Percentiles rank a stretch among this genome's conserved stretches.
Conservation (phyloP, 305 asterid species). For the Solanum hybrid region DNA sequence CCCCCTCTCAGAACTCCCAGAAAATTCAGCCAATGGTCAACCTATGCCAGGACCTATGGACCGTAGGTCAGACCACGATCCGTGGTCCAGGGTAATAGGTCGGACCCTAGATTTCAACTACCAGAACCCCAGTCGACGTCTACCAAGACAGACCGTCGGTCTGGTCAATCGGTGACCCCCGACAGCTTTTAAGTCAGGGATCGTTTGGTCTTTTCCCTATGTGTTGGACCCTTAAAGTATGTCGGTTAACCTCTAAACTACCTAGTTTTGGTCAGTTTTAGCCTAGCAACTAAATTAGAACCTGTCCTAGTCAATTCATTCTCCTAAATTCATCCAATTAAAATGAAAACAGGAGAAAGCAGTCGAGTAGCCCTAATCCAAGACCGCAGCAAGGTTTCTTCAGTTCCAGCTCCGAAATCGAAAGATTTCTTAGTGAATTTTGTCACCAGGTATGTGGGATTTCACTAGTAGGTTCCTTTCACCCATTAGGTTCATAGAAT, state of each 20-base stretch:
- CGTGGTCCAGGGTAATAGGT: background rate
- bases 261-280: background rate
- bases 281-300: background rate
- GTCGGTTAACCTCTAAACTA: background rate
- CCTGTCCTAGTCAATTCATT: background rate
- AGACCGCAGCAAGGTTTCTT: too few relatives aligned
- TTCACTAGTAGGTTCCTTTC: too few relatives aligned
- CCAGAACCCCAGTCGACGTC: background rate
- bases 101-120: background rate
- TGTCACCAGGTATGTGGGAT: too few relatives aligned
- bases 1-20: background rate
- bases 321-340: background rate
- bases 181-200: background rate
- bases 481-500: too few relatives aligned
- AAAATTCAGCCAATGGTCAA: background rate
- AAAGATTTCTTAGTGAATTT: too few relatives aligned
- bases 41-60: background rate
- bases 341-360: background rate
- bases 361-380: too few relatives aligned
- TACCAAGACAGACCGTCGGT: background rate
- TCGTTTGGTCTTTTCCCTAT: background rate
- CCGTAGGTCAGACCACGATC: background rate
- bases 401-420: too few relatives aligned
- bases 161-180: background rate
- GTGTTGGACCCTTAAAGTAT: background rate